Percentiles rank a stretch among this genome's conserved stretches.
These are phyloP conservation scores for Neonectria hederae DNA, from an alignment of 2,329 filamentous ascomycete species.

Conservation along the genomic window DNA sequence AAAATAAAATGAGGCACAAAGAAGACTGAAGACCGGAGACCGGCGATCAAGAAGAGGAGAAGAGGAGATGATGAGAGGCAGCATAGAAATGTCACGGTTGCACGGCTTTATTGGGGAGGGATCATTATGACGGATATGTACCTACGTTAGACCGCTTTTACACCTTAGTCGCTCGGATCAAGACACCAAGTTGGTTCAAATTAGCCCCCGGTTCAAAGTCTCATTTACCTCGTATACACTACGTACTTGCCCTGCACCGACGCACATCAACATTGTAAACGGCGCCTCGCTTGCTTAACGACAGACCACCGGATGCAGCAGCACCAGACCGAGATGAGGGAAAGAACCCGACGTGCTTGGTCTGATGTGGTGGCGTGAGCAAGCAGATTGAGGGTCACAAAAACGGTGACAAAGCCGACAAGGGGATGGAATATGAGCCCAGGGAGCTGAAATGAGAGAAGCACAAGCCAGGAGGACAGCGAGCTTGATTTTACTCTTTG, in stretches of 20 bases:
- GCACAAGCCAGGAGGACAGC: background rate
- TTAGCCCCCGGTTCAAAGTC: conserved; percentile 1
- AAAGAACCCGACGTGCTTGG: background rate
- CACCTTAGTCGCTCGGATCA: conserved; percentile 43
- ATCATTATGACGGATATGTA: conserved; percentile 46
- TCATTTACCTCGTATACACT: background rate
- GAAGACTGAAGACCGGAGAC: conserved; percentile 10
- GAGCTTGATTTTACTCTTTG: too few species aligned
- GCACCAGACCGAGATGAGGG: background rate
- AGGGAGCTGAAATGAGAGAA: background rate
- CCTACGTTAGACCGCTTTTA: conserved; percentile 44
- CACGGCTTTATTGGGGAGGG: conserved; percentile 39
- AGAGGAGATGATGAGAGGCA: conserved; percentile 16
- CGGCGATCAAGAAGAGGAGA: conserved; percentile 24
- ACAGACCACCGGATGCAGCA: background rate
- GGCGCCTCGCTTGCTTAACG: background rate
- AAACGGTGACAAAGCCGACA: background rate
- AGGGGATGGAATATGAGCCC: background rate
- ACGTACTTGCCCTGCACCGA: background rate
- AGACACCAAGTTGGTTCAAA: conserved; percentile 40
- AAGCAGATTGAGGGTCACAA: background rate
- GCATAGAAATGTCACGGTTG: conserved; percentile 36
- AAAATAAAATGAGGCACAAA: conserved; percentile 32
- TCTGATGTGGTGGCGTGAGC: background rate
- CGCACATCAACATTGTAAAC: too few species aligned